Conservation (phyloP, 2,329 filamentous ascomycete genomes). For the Pseudophaeomoniella oleicola region DNA sequence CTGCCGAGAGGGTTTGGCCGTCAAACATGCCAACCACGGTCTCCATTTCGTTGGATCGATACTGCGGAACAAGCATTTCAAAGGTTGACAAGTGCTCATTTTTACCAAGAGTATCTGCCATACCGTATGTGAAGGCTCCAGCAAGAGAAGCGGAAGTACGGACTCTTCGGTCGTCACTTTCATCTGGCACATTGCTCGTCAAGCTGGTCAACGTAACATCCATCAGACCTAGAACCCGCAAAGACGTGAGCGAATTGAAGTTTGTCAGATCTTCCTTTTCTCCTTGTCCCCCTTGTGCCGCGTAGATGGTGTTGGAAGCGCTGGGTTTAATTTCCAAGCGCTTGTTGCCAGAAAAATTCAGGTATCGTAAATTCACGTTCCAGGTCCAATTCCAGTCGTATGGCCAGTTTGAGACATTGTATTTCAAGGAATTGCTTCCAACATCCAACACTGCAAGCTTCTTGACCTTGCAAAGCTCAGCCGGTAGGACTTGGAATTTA, state of each 20-base stretch:
- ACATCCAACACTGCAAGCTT: slow-evolving; percentile 87
- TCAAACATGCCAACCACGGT: slow-evolving; percentile 92
- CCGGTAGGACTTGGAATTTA: slow-evolving; percentile 91
- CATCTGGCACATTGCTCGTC: slow-evolving; percentile 86
- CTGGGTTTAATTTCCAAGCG: slow-evolving; percentile 70
- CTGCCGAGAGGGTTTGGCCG: slow-evolving; percentile 72
- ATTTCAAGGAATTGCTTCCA: slow-evolving; percentile 88
- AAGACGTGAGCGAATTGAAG: slow-evolving; percentile 69
- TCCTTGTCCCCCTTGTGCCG: slow-evolving; percentile 30
- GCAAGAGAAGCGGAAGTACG: slow-evolving; percentile 92
- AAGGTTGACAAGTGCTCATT: slow-evolving; percentile 93
- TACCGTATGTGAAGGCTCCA: slow-evolving; percentile 82
- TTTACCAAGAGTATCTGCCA: slow-evolving; percentile 87
- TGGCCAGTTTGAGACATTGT: slow-evolving; percentile 97
- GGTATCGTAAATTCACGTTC: slow-evolving; percentile 85
- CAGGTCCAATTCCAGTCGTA: slow-evolving; percentile 99
- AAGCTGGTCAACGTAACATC: slow-evolving; percentile 92
- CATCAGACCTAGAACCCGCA: slow-evolving; percentile 87
- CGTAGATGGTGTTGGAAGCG: slow-evolving; percentile 36
- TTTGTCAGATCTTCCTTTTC: slow-evolving; percentile 67
- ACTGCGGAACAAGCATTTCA: slow-evolving; percentile 85
- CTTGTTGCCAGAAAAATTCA: slow-evolving; percentile 95
- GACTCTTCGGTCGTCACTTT: slow-evolving; percentile 87
- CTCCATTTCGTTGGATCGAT: slow-evolving; percentile 79
- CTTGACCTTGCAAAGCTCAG: slow-evolving; percentile 86